Conservation (phyloP, 306 rosid genomes). For the Cicer pinnatifidum region DNA sequence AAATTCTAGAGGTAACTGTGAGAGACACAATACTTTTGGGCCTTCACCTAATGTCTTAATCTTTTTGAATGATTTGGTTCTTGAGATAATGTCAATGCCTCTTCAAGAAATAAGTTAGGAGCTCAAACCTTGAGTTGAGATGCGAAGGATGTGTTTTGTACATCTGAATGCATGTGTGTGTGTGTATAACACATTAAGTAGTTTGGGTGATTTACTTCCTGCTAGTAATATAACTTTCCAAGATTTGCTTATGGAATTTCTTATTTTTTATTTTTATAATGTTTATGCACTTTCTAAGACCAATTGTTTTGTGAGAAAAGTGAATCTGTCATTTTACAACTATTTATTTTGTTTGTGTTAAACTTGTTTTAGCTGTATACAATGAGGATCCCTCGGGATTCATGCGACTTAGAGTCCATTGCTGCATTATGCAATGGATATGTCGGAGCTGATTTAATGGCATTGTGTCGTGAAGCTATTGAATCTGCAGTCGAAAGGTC, state of each 20-base stretch:
- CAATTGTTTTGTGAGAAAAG: conserved; percentile 31
- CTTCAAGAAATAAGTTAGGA: background rate
- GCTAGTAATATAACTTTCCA: conserved; percentile 23
- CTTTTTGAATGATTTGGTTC: conserved; percentile 23
- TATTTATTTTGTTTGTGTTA: conserved; percentile 28
- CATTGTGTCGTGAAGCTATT: conserved; percentile 78
- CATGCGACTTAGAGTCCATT: conserved; percentile 60
- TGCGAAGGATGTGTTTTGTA: conserved; percentile 7
- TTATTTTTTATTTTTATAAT: too few relatives aligned
- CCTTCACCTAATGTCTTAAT: background rate
- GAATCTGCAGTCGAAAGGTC: conserved; percentile 60
- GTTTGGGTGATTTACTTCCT: conserved; percentile 18
- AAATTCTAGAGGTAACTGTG: conserved; percentile 78
- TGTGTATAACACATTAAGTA: background rate
- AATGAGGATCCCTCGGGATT: conserved; percentile 67
- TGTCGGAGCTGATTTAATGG: conserved; percentile 95
- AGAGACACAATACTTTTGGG: background rate
- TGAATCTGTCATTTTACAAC: conserved; percentile 12
- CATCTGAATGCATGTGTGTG: background rate
- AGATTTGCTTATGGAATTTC: background rate
- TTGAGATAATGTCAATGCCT: conserved; percentile 22
- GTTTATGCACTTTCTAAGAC: background rate
- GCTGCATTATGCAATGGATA: conserved; percentile 92
- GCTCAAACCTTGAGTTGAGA: conserved; percentile 3
- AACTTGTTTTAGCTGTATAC: conserved; percentile 72